Evolutionary conservation across 441 rosid genomes (phyloP).

Genomic region (Populus hybrid): DNA sequence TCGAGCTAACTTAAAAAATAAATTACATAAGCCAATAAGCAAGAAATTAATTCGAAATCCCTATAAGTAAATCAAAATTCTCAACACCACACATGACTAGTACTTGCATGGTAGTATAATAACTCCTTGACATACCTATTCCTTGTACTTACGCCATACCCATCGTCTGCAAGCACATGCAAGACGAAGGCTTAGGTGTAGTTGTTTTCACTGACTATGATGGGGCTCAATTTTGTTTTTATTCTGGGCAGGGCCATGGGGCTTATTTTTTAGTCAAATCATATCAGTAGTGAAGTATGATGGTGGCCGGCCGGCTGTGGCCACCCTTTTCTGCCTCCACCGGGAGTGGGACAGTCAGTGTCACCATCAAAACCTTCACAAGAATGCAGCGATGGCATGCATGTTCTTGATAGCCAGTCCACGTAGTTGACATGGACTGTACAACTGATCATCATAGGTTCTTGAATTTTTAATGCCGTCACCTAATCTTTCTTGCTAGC

Average conservation of each 20-base stretch:
- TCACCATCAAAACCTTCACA: constrained; percentile 5
- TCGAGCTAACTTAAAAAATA: too few species aligned
- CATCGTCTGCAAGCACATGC: neutral
- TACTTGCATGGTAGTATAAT: neutral
- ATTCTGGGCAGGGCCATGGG: neutral
- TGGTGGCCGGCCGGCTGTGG: neutral
- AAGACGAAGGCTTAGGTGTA: neutral
- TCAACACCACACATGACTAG: neutral
- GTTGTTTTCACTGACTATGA: neutral
- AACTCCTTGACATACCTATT: neutral
- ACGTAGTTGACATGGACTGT: neutral
- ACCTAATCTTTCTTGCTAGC: neutral
- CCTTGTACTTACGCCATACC: neutral
- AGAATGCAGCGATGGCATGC: neutral
- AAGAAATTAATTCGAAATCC: neutral
- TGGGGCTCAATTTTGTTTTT: neutral
- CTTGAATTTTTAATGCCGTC: neutral
- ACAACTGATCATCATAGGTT: neutral
- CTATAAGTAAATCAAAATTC: too few species aligned
- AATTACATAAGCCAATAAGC: neutral
- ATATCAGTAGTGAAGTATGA: neutral
- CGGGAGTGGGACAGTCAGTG: neutral
- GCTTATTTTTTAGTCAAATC: neutral
- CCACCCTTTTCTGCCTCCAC: neutral
- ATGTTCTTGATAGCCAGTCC: neutral